Base-by-base conservation (phyloP, 352 stramenopile genomes). In the Pythium scleroteichum region DNA sequence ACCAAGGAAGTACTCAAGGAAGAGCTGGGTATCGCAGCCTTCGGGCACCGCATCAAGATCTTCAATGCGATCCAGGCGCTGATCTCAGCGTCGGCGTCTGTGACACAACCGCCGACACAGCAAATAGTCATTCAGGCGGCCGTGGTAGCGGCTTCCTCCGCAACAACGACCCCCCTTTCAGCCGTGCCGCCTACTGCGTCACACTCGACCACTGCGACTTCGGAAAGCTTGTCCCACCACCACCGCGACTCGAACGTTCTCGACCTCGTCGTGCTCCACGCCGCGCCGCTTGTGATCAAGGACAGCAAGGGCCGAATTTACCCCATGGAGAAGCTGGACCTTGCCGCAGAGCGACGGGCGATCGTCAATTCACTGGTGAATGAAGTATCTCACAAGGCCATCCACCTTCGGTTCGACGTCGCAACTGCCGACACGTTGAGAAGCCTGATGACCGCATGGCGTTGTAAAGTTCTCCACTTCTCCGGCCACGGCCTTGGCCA, bases 281-380 rank as follows among this genome's bases (percentile, higher is more conserved):
- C 84, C n/a, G 82, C 84, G 19, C 84, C 84, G 47, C 76, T 93
- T 16, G 79, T 91, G 54, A 90, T 91, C 60, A 87, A 85, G 57
- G 78, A 93, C 70, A 78, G 70, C 38, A 76, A 79, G 41, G 71
- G 75, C 4, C 82, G 77, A n/a, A 84, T 92, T 44, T 88, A 79
- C 62, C 74, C 80, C 24, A 93, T 93, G 84, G 84, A 93, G 67
- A 91, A 93, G 52, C 78, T 93, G 23, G 82, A 93, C 50, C 64
- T 93, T 22, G 82, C 88, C 27, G 76, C 82, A 2, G 82, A 93
- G 57, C 82, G 84, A 2, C 70, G 80, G 23, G 78, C 82, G 51
- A 89, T 93, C 68, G 76, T 75, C 44, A 84, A 81, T 38, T 85
- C 79, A 49, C 66, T 92, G 23, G 74, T 88, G 4, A 85, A 80